Evolutionary conservation across 148 eudicot genomes (phyloP).

Genomic region (Beta vulgaris): DNA sequence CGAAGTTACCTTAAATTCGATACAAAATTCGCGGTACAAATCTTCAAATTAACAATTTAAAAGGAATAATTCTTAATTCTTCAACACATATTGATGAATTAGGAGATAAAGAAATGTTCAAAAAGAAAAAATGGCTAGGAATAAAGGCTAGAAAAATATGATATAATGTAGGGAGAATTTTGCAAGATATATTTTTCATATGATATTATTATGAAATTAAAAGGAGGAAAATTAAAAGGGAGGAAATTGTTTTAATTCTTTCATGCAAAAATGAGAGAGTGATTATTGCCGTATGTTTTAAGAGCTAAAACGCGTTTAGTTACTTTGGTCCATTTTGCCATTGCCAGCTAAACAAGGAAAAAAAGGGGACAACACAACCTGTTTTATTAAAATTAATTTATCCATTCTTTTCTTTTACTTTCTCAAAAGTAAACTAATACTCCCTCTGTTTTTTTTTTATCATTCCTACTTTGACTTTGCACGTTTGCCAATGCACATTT

Average conservation of each 20-base stretch:
- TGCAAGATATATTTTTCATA: neutral
- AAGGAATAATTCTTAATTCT: neutral
- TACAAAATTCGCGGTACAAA: neutral
- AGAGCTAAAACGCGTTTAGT: slow-evolving; percentile 6
- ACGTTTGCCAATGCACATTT: too few relatives aligned
- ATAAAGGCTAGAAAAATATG: neutral
- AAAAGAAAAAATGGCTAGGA: neutral
- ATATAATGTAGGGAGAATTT: neutral
- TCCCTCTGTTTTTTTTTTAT: too few relatives aligned
- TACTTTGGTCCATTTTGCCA: slow-evolving; percentile 15
- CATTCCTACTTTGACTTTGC: too few relatives aligned
- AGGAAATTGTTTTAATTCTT: neutral
- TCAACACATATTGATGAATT: neutral
- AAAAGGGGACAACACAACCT: neutral
- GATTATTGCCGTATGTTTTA: neutral
- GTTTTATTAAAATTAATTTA: neutral
- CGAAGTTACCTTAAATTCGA: neutral
- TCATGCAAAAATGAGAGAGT: neutral
- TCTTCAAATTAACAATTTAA: neutral
- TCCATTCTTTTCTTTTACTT: neutral
- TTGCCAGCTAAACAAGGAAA: slow-evolving; percentile 19
- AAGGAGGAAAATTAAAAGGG: slow-evolving; percentile 4
- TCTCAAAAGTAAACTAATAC: neutral
- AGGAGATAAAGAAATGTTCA: neutral
- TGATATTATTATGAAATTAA: neutral